Evolutionary conservation across 805 yeast species (phyloP).

Genomic region (Torulaspora delbrueckii): DNA sequence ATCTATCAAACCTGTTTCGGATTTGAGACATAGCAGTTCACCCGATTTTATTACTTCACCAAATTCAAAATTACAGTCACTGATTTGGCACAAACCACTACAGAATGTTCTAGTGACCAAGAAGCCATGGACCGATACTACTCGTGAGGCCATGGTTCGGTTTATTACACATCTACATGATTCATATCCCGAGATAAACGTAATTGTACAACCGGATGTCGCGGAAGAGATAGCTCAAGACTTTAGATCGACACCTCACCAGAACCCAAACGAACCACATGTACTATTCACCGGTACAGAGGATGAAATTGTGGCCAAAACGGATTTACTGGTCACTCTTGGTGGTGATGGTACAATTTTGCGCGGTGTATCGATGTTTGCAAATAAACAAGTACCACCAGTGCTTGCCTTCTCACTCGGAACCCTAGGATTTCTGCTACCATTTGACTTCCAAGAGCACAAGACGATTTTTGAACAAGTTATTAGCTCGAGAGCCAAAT

Average conservation of each 20-base stretch:
- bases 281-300: slow-evolving; percentile 54
- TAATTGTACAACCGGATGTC: slow-evolving; percentile 70
- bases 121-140: slow-evolving; percentile 72
- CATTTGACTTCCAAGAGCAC: slow-evolving; percentile 70
- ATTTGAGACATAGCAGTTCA: slow-evolving; percentile 29
- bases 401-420: slow-evolving; percentile 85
- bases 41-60: slow-evolving; percentile 55
- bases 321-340: slow-evolving; percentile 77
- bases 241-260: slow-evolving; percentile 23
- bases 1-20: slow-evolving; percentile 30
- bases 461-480: slow-evolving; percentile 59
- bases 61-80: slow-evolving; percentile 54
- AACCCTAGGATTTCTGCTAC: slow-evolving; percentile 81
- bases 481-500: slow-evolving; percentile 62
- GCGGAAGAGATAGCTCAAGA: slow-evolving; percentile 56
- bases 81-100: slow-evolving; percentile 69
- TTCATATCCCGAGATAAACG: slow-evolving; percentile 65
- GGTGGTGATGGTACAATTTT: slow-evolving; percentile 98
- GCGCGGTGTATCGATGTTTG: slow-evolving; percentile 75
- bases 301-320: slow-evolving; percentile 53
- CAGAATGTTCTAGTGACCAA: slow-evolving; percentile 75
- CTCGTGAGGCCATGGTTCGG: slow-evolving; percentile 58
- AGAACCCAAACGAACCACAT: slow-evolving; percentile 35
- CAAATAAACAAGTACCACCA: slow-evolving; percentile 74
- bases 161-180: slow-evolving; percentile 59